Evolutionary conservation across 2,329 filamentous ascomycete species (phyloP).

Genomic region (Periconia macrospinosa): DNA sequence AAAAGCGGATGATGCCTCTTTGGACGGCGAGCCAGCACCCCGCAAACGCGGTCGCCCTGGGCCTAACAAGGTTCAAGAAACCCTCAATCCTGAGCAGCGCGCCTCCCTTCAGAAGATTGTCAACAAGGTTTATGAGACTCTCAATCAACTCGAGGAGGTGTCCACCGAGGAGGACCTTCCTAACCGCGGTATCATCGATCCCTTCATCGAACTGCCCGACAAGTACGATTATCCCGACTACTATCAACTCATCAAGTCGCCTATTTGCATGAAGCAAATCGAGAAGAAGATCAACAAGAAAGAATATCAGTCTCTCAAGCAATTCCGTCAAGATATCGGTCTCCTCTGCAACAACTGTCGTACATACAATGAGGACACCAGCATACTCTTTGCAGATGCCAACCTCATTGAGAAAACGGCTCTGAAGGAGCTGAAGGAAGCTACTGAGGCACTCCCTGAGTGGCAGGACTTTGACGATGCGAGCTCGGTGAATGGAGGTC

Average conservation of each 20-base stretch:
- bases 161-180: constrained; percentile 59
- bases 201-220: constrained; percentile 88
- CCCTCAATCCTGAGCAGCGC: constrained; percentile 70
- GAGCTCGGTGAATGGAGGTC: constrained; percentile 53
- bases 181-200: constrained; percentile 84
- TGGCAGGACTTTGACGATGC: constrained; percentile 60
- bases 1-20: constrained; percentile 72
- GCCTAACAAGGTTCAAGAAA: constrained; percentile 67
- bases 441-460: constrained; percentile 58
- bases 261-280: constrained; percentile 96
- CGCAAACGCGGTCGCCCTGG: constrained; percentile 66
- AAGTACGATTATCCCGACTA: constrained; percentile 93
- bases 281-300: constrained; percentile 94
- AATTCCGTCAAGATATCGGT: constrained; percentile 80
- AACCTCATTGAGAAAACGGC: constrained; percentile 76
- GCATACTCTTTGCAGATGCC: constrained; percentile 87
- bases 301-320: constrained; percentile 80
- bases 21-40: constrained; percentile 64
- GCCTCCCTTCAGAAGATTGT: constrained; percentile 78
- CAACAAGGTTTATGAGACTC: constrained; percentile 72
- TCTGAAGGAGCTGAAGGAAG: constrained; percentile 56
- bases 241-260: constrained; percentile 87
- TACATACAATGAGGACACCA: constrained; percentile 96
- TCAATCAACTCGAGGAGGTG: constrained; percentile 85
- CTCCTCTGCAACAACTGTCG: constrained; percentile 88